Conservation (phyloP, 2,329 filamentous ascomycete genomes). For the Paraphaeosphaeria minitans region DNA sequence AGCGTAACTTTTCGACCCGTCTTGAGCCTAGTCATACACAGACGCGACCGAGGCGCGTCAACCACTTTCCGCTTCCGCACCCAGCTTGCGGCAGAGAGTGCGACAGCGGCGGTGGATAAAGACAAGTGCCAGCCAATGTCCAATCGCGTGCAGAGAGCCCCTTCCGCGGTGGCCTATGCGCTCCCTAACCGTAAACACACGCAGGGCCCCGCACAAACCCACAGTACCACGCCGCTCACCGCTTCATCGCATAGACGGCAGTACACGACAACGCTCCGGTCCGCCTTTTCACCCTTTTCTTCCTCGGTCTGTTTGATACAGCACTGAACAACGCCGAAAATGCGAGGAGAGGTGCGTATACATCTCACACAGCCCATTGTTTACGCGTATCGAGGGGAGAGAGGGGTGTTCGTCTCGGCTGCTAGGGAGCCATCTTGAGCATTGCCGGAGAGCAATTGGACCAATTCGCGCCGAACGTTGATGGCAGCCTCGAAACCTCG, state of each 20-base stretch:
- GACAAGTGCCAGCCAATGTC: neutral
- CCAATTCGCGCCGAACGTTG: neutral
- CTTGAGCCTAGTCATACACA: neutral
- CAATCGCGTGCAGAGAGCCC: neutral
- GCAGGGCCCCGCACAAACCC: conserved; percentile 10
- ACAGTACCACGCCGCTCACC: conserved; percentile 13
- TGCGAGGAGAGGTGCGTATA: conserved; percentile 49
- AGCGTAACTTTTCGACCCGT: neutral
- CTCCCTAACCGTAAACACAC: conserved; percentile 10
- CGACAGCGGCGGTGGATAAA: conserved; percentile 3
- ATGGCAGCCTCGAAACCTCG: conserved; percentile 7
- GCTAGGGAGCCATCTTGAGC: neutral
- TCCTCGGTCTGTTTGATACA: conserved; percentile 44
- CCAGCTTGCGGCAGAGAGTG: neutral
- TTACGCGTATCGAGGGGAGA: conserved; percentile 3
- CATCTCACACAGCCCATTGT: conserved; percentile 1
- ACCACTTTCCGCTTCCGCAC: neutral
- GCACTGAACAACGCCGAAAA: conserved; percentile 35
- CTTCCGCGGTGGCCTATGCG: neutral
- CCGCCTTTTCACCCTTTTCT: conserved; percentile 12
- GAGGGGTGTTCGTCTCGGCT: conserved; percentile 4
- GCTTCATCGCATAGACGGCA: conserved; percentile 17
- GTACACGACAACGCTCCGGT: conserved; percentile 11
- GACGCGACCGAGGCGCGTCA: neutral
- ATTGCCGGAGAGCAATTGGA: neutral